phyloP scores from a whole-genome alignment of 169 alveolate species.

The Plasmodium malariae region DNA sequence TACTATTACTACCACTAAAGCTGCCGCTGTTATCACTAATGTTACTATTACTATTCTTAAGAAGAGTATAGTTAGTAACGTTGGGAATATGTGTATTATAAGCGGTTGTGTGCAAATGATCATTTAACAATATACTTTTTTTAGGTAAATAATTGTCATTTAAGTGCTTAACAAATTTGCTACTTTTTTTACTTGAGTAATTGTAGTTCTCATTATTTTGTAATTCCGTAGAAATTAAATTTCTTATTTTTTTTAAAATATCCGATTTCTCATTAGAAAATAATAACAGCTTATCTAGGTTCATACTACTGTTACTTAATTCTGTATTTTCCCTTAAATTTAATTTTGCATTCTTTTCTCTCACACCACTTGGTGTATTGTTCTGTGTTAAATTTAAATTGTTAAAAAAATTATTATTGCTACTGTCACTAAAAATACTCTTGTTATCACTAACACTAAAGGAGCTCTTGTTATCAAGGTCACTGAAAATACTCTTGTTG shows the following conservation, averaged over 20 bases:
- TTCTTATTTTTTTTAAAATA: conserved; percentile 56
- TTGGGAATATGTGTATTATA: conserved; percentile 9
- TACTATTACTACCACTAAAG: neutral
- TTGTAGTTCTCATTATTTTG: conserved; percentile 26
- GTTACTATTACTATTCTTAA: neutral
- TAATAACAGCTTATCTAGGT: conserved; percentile 22
- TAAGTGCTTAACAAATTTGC: neutral
- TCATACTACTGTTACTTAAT: neutral
- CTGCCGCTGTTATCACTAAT: neutral
- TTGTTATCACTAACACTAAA: neutral
- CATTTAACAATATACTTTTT: conserved; percentile 35
- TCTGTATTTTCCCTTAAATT: conserved; percentile 44
- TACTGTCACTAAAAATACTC: neutral
- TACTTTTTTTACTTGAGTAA: conserved; percentile 18
- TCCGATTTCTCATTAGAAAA: conserved; percentile 43
- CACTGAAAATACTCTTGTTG: neutral
- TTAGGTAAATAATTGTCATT: conserved; percentile 8
- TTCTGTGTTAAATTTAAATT: neutral
- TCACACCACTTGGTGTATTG: neutral
- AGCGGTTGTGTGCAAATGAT: neutral
- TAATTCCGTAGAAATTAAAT: conserved; percentile 61
- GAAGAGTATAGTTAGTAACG: neutral
- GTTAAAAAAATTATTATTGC: conserved; percentile 1
- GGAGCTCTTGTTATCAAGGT: neutral
- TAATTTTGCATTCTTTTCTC: conserved; percentile 65